A percentile compares a stretch with the other conserved stretches of the same genome.
These are phyloP conservation scores for Fusarium newnesense DNA, from an alignment of 2,329 filamentous ascomycete species.

Conservation along the genomic window DNA sequence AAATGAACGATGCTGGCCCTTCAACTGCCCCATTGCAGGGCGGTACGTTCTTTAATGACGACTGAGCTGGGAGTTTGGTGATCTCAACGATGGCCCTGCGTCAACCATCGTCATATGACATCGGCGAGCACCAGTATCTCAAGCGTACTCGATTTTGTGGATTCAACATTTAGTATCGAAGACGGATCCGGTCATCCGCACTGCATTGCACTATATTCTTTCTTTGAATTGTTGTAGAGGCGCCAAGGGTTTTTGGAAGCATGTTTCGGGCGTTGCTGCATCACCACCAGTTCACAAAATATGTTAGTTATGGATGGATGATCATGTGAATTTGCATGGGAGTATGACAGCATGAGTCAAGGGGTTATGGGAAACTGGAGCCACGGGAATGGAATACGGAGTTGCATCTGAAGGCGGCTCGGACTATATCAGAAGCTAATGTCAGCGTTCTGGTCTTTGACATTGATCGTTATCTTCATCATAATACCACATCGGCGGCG, in stretches of 20 bases:
- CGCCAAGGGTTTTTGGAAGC: slow-evolving; percentile 46
- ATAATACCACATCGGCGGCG: slow-evolving; percentile 37
- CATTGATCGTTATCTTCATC: slow-evolving; percentile 33
- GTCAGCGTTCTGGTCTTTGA: slow-evolving; percentile 35
- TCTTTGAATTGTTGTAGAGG: slow-evolving; percentile 48
- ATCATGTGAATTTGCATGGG: slow-evolving; percentile 43
- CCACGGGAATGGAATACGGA: slow-evolving; percentile 39
- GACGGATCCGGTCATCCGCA: slow-evolving; percentile 41
- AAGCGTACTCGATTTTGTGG: slow-evolving; percentile 23
- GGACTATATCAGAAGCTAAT: slow-evolving; percentile 27
- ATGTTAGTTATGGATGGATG: slow-evolving; percentile 40
- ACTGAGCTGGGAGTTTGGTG: slow-evolving; percentile 42
- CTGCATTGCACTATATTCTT: slow-evolving; percentile 45
- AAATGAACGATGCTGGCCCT: slow-evolving; percentile 67
- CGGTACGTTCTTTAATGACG: slow-evolving; percentile 63
- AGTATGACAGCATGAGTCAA: slow-evolving; percentile 43
- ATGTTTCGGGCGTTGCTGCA: slow-evolving; percentile 52
- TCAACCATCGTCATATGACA: slow-evolving; percentile 27
- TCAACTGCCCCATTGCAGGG: slow-evolving; percentile 64
- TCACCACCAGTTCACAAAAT: slow-evolving; percentile 39
- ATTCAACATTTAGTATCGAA: slow-evolving; percentile 35
- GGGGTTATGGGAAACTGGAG: slow-evolving; percentile 39
- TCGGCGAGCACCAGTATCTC: slow-evolving; percentile 5
- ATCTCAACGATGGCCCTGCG: slow-evolving; percentile 11
- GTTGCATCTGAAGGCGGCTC: slow-evolving; percentile 41